phyloP scores from a whole-genome alignment of 202 grass and related monocot genomes.

The Eragrostis tef region DNA sequence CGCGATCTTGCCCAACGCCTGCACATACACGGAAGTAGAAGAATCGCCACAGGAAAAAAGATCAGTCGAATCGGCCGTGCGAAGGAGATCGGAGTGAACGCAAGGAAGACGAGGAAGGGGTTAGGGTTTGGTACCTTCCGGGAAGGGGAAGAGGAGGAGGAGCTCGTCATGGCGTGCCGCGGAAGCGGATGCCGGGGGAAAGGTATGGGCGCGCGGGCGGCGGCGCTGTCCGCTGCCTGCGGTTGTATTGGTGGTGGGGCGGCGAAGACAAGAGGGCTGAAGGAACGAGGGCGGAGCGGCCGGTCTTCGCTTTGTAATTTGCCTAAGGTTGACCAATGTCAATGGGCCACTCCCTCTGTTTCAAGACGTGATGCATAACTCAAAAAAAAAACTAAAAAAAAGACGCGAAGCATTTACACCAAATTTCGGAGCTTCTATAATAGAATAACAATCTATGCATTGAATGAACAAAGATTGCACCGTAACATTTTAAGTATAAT shows the following conservation, averaged over 20 bases:
- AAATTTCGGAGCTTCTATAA: too few relatives aligned
- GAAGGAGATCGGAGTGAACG: neutral
- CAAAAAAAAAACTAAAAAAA: too few relatives aligned
- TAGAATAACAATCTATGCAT: too few relatives aligned
- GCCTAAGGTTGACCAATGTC: neutral
- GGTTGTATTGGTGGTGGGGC: constrained; percentile 11
- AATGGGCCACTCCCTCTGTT: neutral
- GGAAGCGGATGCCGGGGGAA: neutral
- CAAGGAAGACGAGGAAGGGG: neutral
- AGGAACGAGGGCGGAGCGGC: neutral
- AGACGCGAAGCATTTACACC: too few relatives aligned
- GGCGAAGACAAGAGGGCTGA: neutral
- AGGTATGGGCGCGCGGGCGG: constrained; percentile 10
- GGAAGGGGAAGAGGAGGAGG: constrained; percentile 59
- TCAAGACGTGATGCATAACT: too few relatives aligned
- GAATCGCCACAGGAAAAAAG: neutral
- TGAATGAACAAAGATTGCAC: too few relatives aligned
- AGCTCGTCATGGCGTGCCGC: constrained; percentile 66
- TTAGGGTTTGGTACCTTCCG: constrained; percentile 68
- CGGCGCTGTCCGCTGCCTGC: neutral
- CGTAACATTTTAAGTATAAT: too few relatives aligned
- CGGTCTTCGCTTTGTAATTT: neutral
- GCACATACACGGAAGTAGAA: neutral
- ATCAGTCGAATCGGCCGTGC: constrained; percentile 22
- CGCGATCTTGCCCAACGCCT: constrained; percentile 90